Conservation (phyloP, 1,284 basidiomycete species). For the Microbotryomycetes sp. region DNA sequence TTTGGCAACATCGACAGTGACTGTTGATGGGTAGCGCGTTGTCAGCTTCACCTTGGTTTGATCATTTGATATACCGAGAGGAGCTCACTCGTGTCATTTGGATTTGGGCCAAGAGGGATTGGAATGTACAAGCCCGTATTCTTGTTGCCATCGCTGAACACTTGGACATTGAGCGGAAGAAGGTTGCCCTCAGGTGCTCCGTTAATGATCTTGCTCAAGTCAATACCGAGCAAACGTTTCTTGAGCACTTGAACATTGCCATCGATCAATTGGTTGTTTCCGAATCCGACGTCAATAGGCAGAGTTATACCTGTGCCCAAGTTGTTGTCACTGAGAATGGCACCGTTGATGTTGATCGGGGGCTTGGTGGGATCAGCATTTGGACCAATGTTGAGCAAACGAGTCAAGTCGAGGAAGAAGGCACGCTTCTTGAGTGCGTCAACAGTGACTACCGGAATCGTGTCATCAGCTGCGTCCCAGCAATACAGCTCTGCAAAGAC, state of each 20-base stretch:
- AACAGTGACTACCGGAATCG: background rate
- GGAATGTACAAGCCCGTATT: background rate
- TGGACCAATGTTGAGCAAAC: background rate
- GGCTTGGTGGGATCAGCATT: background rate
- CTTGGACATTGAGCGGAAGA: background rate
- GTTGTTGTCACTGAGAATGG: background rate
- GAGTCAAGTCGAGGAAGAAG: background rate
- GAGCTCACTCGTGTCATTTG: background rate
- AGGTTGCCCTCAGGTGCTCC: background rate
- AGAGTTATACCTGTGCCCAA: background rate
- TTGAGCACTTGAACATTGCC: background rate
- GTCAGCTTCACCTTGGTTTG: no score
- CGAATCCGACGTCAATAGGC: background rate
- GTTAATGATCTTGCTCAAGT: background rate
- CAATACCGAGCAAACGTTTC: background rate
- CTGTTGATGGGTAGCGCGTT: no score
- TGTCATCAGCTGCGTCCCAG: no score
- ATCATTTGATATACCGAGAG: no score
- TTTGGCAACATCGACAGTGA: background rate
- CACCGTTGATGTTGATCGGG: background rate
- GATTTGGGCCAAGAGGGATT: background rate
- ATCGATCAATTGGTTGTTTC: background rate
- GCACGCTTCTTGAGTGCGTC: background rate
- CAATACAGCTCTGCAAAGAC: no score
- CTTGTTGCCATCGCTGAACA: background rate